Evolutionary conservation across 1,284 basidiomycete species (phyloP).

Genomic region (Vanrija sp.): DNA sequence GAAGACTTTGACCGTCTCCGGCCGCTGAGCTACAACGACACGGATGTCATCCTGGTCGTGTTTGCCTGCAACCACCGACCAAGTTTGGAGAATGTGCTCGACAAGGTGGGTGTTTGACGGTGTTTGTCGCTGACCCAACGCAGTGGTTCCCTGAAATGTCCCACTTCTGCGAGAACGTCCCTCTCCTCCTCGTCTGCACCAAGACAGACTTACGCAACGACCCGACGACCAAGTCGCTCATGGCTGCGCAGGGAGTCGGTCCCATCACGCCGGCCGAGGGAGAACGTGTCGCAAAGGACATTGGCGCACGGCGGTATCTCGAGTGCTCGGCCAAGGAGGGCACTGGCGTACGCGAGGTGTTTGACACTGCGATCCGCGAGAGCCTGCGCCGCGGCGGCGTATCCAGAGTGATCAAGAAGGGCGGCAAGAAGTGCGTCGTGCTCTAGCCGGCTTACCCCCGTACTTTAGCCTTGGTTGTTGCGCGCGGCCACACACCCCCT

Average conservation of each 20-base stretch:
- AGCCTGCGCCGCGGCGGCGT: constrained; percentile 63
- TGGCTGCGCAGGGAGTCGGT: constrained; percentile 82
- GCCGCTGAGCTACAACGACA: constrained; percentile 92
- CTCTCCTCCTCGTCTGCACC: constrained; percentile 86
- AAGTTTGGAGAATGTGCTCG: constrained; percentile 87
- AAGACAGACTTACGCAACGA: constrained; percentile 90
- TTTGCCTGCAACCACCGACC: constrained; percentile 97
- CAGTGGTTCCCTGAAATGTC: constrained; percentile 98
- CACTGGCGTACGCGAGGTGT: constrained; percentile 85
- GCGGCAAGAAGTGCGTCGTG: constrained; percentile 74
- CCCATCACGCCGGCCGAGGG: constrained; percentile 81
- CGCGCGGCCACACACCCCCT: no score
- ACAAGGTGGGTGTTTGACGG: constrained; percentile 51
- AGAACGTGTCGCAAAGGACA: constrained; percentile 74
- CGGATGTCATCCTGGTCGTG: constrained; percentile 92
- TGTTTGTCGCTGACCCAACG: not conserved
- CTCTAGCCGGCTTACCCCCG: constrained; percentile 50
- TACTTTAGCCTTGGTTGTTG: no score
- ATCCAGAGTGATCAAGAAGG: constrained; percentile 67
- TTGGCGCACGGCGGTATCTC: constrained; percentile 82
- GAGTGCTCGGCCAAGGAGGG: constrained; percentile 94
- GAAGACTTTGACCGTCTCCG: constrained; percentile 95
- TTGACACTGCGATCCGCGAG: constrained; percentile 81
- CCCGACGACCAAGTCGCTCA: constrained; percentile 82
- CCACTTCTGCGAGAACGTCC: constrained; percentile 93